These are phyloP conservation scores for Arbutus unedo DNA, from an alignment of 148 eudicot genomes.

Conservation along the genomic window DNA sequence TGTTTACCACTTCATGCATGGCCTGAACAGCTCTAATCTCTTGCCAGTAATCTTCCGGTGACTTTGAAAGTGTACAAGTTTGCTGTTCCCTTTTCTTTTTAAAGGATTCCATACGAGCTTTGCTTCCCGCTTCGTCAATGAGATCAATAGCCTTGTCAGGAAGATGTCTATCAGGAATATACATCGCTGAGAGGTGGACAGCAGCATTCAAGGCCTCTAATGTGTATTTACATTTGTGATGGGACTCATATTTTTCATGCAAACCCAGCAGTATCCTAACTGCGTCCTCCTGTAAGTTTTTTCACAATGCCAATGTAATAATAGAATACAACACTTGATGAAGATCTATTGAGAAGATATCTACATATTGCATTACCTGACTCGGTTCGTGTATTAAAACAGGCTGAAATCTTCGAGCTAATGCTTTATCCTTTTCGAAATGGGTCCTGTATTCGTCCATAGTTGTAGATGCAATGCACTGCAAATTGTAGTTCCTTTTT, in stretches of 20 bases:
- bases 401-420: conserved; percentile 60
- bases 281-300: conserved; percentile 41
- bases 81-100: conserved; percentile 38
- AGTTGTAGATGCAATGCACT: conserved; percentile 63
- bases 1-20: conserved; percentile 46
- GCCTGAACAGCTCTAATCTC: conserved; percentile 54
- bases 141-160: conserved; percentile 72
- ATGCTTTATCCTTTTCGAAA: conserved; percentile 57
- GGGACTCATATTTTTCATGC: conserved; percentile 48
- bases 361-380: conserved; percentile 30
- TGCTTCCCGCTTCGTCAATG: conserved; percentile 62
- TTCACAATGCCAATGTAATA: neutral
- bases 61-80: conserved; percentile 40
- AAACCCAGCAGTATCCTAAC: conserved; percentile 50
- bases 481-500: conserved; percentile 16
- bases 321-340: neutral
- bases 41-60: conserved; percentile 56
- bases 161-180: conserved; percentile 56
- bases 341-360: neutral
- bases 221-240: conserved; percentile 56
- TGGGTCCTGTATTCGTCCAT: conserved; percentile 52
- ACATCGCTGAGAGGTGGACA: conserved; percentile 48
- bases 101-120: conserved; percentile 44
- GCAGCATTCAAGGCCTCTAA: conserved; percentile 61
- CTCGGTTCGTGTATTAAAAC: conserved; percentile 54